Evolutionary conservation across 116 monocot species (phyloP).

Genomic region (Phalaenopsis hybrid): DNA sequence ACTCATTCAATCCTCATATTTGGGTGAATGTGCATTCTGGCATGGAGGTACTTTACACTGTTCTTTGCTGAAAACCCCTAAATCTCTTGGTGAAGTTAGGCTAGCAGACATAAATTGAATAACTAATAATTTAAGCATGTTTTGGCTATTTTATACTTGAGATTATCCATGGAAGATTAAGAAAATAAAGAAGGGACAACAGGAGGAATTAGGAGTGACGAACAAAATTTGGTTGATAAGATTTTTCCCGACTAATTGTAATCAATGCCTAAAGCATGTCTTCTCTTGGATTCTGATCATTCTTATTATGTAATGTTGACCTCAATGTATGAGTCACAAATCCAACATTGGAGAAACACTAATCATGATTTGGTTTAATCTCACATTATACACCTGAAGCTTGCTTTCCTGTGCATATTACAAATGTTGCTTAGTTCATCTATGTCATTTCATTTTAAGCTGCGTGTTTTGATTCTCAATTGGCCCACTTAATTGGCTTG

Average conservation of each 20-base stretch:
- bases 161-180: background rate
- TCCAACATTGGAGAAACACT: no score
- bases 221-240: background rate
- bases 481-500: no score
- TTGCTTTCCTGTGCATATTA: no score
- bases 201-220: background rate
- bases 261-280: background rate
- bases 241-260: background rate
- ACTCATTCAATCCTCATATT: slow-evolving; percentile 82
- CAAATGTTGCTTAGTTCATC: no score
- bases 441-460: no score
- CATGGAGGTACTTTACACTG: slow-evolving; percentile 69
- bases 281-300: background rate
- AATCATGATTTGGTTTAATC: no score
- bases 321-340: no score
- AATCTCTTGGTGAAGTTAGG: background rate
- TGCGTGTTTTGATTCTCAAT: no score
- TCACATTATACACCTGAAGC: no score
- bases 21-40: slow-evolving; percentile 99
- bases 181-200: background rate
- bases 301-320: background rate
- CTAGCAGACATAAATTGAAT: background rate
- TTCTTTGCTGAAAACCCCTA: background rate
- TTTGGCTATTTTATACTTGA: background rate
- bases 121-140: background rate